Evolutionary conservation across 2,329 filamentous ascomycete genomes (phyloP).

Genomic region (Thermoascus crustaceus): DNA sequence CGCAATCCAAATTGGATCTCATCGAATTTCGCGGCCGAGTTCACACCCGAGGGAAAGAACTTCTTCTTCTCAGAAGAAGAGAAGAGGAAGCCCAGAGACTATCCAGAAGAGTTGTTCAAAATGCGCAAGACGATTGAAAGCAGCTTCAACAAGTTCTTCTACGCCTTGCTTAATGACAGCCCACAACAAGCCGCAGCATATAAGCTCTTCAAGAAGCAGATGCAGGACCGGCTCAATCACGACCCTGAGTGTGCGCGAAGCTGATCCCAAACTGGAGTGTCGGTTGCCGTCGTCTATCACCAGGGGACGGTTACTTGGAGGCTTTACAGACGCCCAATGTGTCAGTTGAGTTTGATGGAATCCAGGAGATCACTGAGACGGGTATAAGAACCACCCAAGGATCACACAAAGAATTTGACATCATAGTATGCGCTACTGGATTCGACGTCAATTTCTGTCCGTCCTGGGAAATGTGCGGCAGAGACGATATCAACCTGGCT

Average conservation of each 20-base stretch:
- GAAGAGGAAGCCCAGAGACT: conserved; percentile 17
- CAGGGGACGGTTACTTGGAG: conserved; percentile 55
- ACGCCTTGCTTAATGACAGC: neutral
- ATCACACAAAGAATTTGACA: conserved; percentile 45
- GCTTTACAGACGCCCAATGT: conserved; percentile 31
- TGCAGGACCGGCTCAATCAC: conserved; percentile 12
- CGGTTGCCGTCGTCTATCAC: conserved; percentile 52
- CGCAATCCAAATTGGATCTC: conserved; percentile 15
- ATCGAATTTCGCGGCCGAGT: conserved; percentile 13
- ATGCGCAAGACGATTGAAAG: too few species aligned
- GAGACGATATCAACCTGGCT: neutral
- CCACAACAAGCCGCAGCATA: neutral
- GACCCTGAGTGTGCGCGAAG: neutral
- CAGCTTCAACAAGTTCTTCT: neutral
- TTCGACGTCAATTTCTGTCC: neutral
- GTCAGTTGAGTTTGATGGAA: conserved; percentile 21
- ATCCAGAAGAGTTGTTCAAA: conserved; percentile 24
- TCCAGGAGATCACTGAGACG: conserved; percentile 46
- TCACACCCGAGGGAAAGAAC: conserved; percentile 8
- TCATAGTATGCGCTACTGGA: conserved; percentile 56
- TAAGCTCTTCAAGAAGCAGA: conserved; percentile 16
- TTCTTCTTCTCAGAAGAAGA: conserved; percentile 21
- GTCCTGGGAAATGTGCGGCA: neutral
- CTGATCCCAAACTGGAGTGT: conserved; percentile 51
- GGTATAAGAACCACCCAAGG: conserved; percentile 51